These are phyloP conservation scores for Rubus idaeus DNA, from an alignment of 306 rosid genomes.

Conservation along the genomic window DNA sequence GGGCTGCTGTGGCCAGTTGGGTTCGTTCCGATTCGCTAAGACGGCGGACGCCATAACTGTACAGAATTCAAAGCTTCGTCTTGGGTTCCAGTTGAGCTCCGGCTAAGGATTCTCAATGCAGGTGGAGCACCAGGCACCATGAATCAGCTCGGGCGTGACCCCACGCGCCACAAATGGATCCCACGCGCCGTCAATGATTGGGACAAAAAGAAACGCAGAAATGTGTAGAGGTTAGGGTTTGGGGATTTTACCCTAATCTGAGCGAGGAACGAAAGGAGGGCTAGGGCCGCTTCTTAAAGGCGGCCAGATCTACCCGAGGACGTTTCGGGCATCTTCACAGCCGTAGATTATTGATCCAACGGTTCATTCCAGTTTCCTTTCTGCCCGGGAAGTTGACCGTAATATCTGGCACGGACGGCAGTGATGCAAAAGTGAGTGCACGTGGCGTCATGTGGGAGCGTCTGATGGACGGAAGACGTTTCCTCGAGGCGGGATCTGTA, in stretches of 20 bases:
- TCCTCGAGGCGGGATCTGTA: slow-evolving; percentile 23
- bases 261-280: slow-evolving; percentile 55
- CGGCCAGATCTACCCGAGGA: slow-evolving; percentile 75
- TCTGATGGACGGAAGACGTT: slow-evolving; percentile 10
- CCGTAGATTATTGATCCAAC: slow-evolving; percentile 41
- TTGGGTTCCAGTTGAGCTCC: slow-evolving; percentile 38
- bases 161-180: slow-evolving; percentile 30
- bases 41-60: slow-evolving; percentile 79
- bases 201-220: neutral
- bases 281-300: slow-evolving; percentile 75
- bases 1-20: slow-evolving; percentile 66
- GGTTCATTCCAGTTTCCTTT: neutral
- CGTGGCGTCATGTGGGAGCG: slow-evolving; percentile 19
- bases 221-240: slow-evolving; percentile 35
- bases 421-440: neutral
- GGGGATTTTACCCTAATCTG: slow-evolving; percentile 71
- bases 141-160: slow-evolving; percentile 10
- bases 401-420: slow-evolving; percentile 58
- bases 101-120: slow-evolving; percentile 46
- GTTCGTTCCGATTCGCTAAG: slow-evolving; percentile 67
- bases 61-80: slow-evolving; percentile 28
- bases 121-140: slow-evolving; percentile 36
- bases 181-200: slow-evolving; percentile 38
- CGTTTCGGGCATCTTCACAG: slow-evolving; percentile 31
- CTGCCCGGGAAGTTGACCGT: slow-evolving; percentile 46